Evolutionary conservation across 164 flowering plant genomes (phyloP), one percentile per base, ranked within the genome.

Genomic region (Kalanchoe fedtschenkoi): DNA sequence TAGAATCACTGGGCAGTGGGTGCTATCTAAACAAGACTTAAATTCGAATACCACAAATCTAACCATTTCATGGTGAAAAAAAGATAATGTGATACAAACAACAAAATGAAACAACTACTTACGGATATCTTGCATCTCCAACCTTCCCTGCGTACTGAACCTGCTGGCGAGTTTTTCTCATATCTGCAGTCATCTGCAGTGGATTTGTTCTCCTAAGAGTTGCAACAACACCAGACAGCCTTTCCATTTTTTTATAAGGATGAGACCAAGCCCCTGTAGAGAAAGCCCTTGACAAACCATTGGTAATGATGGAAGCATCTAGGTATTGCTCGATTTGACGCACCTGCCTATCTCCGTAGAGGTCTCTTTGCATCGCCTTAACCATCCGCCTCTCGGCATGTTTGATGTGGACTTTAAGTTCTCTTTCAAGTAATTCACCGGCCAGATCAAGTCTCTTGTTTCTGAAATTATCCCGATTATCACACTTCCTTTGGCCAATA

Each of bases 111-210:
- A 15, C 21, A 26, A 65, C 21, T 34, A 81, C 97, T 86, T 85
- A 90, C 96, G 97, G 97, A 72, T 83, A 93, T 86, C 98, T 78
- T 6, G 96, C 97, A 80, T 90, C 97, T 33, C 96, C 95, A 62
- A 83, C 89, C 75, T 81, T 85, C 67, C 98, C 98, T 0, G 87
- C 76, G 75, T 93, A 93, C 21, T 46, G 34, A 64, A 93, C 97
- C 34, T 80, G 96, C 69, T 86, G 95, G 16, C 98, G 84, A 24
- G 88, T 82, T 76, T 80, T 86, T 62, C 98, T 77, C 83, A 88
- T 60, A 70, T 93, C 96, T 58, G 83, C 69, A 54, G 71, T 67
- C 61, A 75, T 76, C 63, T 93, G 97, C 72, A 93, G 68, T 13
- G 98, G 88, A 72, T 93, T 93, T 65, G 93, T 75, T 65, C 95